Percentiles rank a stretch among this genome's conserved stretches.
phyloP scores from a whole-genome alignment of 2,329 filamentous ascomycete genomes.

The Huntiella abstrusa region DNA sequence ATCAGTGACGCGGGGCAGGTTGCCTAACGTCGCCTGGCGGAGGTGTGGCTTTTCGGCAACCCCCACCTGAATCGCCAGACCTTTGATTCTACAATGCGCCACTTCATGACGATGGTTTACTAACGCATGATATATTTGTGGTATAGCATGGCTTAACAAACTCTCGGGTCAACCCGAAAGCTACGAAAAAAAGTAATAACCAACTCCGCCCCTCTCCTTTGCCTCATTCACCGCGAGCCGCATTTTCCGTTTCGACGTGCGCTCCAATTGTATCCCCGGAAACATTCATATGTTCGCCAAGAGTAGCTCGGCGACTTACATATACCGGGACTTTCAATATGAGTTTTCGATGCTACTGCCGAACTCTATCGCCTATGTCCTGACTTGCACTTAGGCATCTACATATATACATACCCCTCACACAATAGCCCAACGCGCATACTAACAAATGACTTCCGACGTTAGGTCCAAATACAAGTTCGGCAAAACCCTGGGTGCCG shows the following conservation, averaged over 20 bases:
- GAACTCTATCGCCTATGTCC: too few relatives aligned
- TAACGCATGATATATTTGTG: slow-evolving; percentile 9
- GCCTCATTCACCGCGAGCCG: background rate
- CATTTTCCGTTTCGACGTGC: background rate
- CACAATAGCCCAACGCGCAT: background rate
- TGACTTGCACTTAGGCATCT: too few relatives aligned
- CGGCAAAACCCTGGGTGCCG: slow-evolving; percentile 81
- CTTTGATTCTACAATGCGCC: background rate
- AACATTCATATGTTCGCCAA: slow-evolving; percentile 3
- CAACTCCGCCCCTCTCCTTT: slow-evolving; percentile 5
- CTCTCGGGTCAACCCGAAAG: slow-evolving; percentile 91
- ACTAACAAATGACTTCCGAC: slow-evolving; percentile 14
- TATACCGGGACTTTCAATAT: too few relatives aligned
- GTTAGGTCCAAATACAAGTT: slow-evolving; percentile 70
- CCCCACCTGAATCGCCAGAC: too few relatives aligned
- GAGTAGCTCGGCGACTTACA: too few relatives aligned
- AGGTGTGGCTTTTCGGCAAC: too few relatives aligned
- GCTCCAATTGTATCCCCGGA: slow-evolving; percentile 4
- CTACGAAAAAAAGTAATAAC: slow-evolving; percentile 85
- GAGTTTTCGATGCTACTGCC: too few relatives aligned
- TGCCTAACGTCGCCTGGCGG: too few relatives aligned
- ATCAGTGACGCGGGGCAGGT: too few relatives aligned
- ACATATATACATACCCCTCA: background rate
- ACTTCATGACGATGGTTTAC: background rate
- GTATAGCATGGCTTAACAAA: slow-evolving; percentile 49